These are phyloP conservation scores for Mycena sp. DNA, from an alignment of 1,284 basidiomycete genomes.

Conservation along the genomic window DNA sequence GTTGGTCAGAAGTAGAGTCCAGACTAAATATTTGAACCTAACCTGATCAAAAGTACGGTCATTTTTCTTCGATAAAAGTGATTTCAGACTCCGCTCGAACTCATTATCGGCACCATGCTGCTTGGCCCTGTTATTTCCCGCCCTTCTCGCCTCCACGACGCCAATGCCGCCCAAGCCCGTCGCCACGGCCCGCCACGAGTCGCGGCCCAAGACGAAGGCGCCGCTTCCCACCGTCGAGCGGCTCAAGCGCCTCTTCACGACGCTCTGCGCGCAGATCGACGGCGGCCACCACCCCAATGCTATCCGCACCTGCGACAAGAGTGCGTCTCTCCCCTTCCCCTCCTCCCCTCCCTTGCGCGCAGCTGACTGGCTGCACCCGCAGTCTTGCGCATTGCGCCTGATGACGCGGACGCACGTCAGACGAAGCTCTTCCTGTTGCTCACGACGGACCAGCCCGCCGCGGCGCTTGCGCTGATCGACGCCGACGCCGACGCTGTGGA, in stretches of 20 bases:
- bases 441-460: conserved; percentile 81
- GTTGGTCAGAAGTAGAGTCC: no score
- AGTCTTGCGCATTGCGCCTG: conserved; percentile 79
- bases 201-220: conserved; percentile 50
- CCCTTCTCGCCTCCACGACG: no score
- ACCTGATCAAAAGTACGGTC: no score
- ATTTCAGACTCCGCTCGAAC: no score
- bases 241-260: conserved; percentile 77
- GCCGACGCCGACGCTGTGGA: conserved; percentile 35
- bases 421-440: conserved; percentile 86
- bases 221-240: conserved; percentile 65
- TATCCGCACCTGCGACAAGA: conserved; percentile 90
- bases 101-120: no score
- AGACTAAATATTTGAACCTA: no score
- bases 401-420: conserved; percentile 76
- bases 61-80: no score
- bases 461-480: conserved; percentile 65
- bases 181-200: conserved; percentile 29
- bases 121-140: no score
- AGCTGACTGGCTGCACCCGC: not conserved
- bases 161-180: no score
- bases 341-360: not conserved
- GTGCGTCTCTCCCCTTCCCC: conserved; percentile 53
- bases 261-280: conserved; percentile 85
- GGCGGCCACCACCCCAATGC: conserved; percentile 84